phyloP scores from a whole-genome alignment of 345 rosid genomes.

The Heritiera littoralis region DNA sequence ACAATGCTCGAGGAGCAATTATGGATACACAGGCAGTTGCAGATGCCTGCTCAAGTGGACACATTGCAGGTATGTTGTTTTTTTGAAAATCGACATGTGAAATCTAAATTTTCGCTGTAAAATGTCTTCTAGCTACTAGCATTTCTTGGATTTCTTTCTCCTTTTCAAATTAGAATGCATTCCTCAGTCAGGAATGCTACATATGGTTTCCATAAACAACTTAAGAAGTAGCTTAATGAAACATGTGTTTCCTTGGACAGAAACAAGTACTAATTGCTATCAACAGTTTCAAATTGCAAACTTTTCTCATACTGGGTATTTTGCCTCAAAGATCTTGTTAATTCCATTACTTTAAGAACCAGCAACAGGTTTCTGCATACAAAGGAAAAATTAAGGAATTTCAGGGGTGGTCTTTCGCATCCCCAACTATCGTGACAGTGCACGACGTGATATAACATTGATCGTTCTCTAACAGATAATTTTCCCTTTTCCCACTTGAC shows the following conservation, averaged over 20 bases:
- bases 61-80: slow-evolving; percentile 57
- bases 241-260: not conserved
- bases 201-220: not conserved
- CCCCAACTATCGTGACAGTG: not conserved
- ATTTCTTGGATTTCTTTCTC: not conserved
- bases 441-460: not conserved
- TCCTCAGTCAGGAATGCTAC: not conserved
- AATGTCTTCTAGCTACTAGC: not conserved
- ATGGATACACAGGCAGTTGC: slow-evolving; percentile 90
- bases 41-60: slow-evolving; percentile 81
- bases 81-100: not conserved
- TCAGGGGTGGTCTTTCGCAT: not conserved
- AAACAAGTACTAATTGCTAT: not conserved
- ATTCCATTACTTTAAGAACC: not conserved
- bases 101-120: not conserved
- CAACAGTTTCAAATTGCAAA: not conserved
- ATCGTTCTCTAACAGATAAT: not conserved
- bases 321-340: not conserved
- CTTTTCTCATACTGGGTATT: not conserved
- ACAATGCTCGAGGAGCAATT: slow-evolving; percentile 96
- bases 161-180: not conserved
- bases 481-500: not conserved
- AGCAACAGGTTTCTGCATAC: not conserved
- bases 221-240: not conserved
- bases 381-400: not conserved